A percentile compares a stretch with the other conserved stretches of the same genome.
Evolutionary conservation across 1,284 basidiomycete genomes (phyloP).

Genomic region (Leccinum subrobustum): DNA sequence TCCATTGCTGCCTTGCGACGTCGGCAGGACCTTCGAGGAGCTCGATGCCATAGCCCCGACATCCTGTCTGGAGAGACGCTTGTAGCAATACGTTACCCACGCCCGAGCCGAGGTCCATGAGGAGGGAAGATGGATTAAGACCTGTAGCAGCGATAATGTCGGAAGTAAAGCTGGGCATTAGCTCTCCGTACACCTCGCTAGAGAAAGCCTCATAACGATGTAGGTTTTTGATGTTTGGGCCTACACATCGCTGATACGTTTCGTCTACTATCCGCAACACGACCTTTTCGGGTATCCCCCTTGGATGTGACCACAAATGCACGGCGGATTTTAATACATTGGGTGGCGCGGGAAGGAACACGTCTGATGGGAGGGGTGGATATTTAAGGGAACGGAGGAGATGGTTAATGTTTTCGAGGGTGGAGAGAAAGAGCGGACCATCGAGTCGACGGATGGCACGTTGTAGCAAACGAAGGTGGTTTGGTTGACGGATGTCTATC

Average conservation of each 20-base stretch:
- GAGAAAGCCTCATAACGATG: slow-evolving; percentile 73
- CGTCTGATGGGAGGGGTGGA: slow-evolving; percentile 49
- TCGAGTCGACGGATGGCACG: slow-evolving; percentile 62
- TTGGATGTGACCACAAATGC: slow-evolving; percentile 42
- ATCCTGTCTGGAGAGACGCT: slow-evolving; percentile 72
- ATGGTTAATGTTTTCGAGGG: slow-evolving; percentile 56
- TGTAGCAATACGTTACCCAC: slow-evolving; percentile 79
- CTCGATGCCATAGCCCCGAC: slow-evolving; percentile 71
- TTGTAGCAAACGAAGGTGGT: slow-evolving; percentile 58
- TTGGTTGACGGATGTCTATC: slow-evolving; percentile 23
- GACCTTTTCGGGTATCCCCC: slow-evolving; percentile 55
- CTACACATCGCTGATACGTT: slow-evolving; percentile 76
- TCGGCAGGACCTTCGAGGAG: slow-evolving; percentile 60
- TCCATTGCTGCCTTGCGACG: slow-evolving; percentile 60
- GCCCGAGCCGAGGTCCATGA: slow-evolving; percentile 77
- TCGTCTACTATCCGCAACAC: slow-evolving; percentile 72
- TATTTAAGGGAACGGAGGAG: slow-evolving; percentile 63
- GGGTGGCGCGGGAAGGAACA: slow-evolving; percentile 40
- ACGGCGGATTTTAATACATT: slow-evolving; percentile 52
- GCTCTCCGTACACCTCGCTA: slow-evolving; percentile 73
- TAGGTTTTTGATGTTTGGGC: slow-evolving; percentile 63
- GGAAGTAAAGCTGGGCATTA: slow-evolving; percentile 66
- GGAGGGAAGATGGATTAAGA: slow-evolving; percentile 57
- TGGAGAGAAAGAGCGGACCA: slow-evolving; percentile 66
- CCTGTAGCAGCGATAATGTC: slow-evolving; percentile 60